Conservation (phyloP, 2,329 filamentous ascomycete genomes). For the Coleophoma crateriformis region DNA sequence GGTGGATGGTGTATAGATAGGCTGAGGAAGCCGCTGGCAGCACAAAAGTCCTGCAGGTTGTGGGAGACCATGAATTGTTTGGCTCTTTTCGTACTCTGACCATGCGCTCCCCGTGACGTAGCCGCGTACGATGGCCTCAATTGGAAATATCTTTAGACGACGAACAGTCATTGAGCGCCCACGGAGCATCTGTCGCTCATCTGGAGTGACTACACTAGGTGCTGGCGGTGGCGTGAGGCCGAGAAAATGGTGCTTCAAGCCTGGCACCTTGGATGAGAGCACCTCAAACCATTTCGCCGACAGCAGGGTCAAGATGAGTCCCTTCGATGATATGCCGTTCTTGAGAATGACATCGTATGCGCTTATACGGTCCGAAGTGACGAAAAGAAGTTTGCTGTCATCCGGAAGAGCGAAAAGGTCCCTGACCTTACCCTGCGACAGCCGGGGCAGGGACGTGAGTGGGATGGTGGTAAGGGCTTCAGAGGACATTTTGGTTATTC, state of each 20-base stretch:
- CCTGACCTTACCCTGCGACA: constrained; percentile 61
- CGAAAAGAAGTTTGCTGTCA: constrained; percentile 68
- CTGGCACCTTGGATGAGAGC: constrained; percentile 48
- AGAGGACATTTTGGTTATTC: too few species aligned
- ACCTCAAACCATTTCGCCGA: constrained; percentile 64
- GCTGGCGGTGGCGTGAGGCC: constrained; percentile 47
- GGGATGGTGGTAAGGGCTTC: constrained; percentile 10
- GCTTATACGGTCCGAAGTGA: constrained; percentile 85
- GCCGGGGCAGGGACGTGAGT: constrained; percentile 13
- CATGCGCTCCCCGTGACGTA: constrained; percentile 71
- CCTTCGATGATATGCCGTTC: constrained; percentile 69
- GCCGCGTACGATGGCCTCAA: constrained; percentile 68
- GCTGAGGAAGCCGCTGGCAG: constrained; percentile 53
- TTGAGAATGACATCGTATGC: constrained; percentile 90
- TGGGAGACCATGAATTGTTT: constrained; percentile 61
- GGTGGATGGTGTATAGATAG: constrained; percentile 63
- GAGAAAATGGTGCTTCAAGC: constrained; percentile 58
- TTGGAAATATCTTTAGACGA: constrained; percentile 56
- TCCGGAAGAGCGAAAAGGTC: constrained; percentile 69
- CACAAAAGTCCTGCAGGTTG: constrained; percentile 53
- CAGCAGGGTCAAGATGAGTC: constrained; percentile 60
- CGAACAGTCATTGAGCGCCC: constrained; percentile 62
- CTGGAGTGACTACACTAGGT: constrained; percentile 20
- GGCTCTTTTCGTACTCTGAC: constrained; percentile 58
- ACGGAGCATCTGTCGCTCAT: constrained; percentile 35